These are phyloP conservation scores for Adansonia digitata DNA, from an alignment of 345 rosid genomes.

Conservation along the genomic window DNA sequence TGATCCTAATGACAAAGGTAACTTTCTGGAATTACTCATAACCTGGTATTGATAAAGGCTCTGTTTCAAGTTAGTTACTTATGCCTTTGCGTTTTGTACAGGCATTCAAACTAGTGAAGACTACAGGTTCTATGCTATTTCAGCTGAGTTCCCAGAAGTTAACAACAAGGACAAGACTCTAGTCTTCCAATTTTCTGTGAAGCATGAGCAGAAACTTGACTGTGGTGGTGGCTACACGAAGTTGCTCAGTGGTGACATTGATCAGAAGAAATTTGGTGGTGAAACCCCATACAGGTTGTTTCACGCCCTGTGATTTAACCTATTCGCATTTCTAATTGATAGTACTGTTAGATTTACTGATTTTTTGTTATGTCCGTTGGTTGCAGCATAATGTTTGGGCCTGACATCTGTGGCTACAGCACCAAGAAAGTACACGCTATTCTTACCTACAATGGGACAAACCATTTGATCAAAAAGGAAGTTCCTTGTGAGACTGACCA, in stretches of 20 bases:
- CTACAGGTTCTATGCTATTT: constrained; percentile 93
- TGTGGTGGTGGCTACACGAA: constrained; percentile 99
- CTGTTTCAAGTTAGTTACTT: not conserved
- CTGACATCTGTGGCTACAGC: constrained; percentile 95
- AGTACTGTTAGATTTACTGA: not conserved
- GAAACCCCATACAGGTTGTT: constrained; percentile 86
- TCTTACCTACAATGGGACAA: constrained; percentile 69
- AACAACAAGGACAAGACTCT: constrained; percentile 88
- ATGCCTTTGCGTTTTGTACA: constrained; percentile 18
- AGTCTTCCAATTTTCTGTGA: constrained; percentile 94
- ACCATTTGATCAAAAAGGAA: constrained; percentile 94
- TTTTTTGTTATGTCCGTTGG: not conserved
- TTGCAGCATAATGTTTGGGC: constrained; percentile 98
- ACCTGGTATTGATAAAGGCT: not conserved
- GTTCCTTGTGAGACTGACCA: constrained; percentile 99
- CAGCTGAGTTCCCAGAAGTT: constrained; percentile 88
- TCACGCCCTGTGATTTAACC: not conserved
- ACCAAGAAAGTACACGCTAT: constrained; percentile 99
- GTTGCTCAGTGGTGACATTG: constrained; percentile 79
- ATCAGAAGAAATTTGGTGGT: constrained; percentile 96
- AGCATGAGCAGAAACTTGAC: constrained; percentile 99
- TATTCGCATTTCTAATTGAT: not conserved
- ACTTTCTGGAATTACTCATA: constrained; percentile 10
- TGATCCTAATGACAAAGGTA: constrained; percentile 84
- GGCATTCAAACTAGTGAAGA: constrained; percentile 99